Evolutionary conservation across 192 early-diverging fungal genomes (phyloP), one percentile per base, ranked within the genome.

Genomic region (Podila epigama): DNA sequence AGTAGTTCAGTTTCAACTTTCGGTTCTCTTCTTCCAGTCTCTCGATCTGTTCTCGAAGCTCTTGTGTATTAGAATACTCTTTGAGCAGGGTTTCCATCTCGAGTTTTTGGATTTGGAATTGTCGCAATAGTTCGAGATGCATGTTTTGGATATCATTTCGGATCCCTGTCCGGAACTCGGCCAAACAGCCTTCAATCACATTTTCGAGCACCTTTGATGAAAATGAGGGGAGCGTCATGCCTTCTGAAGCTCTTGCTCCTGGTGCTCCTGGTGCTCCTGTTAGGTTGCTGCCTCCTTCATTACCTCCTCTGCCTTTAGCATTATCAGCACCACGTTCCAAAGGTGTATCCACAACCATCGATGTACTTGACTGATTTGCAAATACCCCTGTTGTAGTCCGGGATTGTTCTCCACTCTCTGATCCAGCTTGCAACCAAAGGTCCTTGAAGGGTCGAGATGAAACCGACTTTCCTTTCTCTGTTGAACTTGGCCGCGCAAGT

Each of bases 71-170:
- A 2, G 87, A 75, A 63, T 91, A 83, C 55, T 81, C 51, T 29
- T 75, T 53, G 51, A 91, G 70, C 18, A 91, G 73, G 29, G 69
- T 60, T 56, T 89, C 83, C 18, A 91, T 83, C 40, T 90, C 88
- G 15, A 90, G 86, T 79, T 87, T 87, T 77, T 92, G 90, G 27
- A 88, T 83, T 57, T 85, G 82, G 80, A 92, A 92, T 60, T 92
- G 88, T 40, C 87, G 77, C 42, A 92, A 40, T 33, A 92, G 48
- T 31, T 92, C 90, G 37, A 92, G 48, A 70, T 92, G 90, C 88
- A 92, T 88, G 52, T 92, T 89, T 31, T 89, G 88, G 34, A 92
- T 83, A 63, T 91, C 89, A 20, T 79, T 82, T 25, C 83, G 72
- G 27, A 92, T 63, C 51, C 84, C 81, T 35, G 56, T 68, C 12